phyloP scores from a whole-genome alignment of 768 basidiomycete species.

The Royoungia palumana region DNA sequence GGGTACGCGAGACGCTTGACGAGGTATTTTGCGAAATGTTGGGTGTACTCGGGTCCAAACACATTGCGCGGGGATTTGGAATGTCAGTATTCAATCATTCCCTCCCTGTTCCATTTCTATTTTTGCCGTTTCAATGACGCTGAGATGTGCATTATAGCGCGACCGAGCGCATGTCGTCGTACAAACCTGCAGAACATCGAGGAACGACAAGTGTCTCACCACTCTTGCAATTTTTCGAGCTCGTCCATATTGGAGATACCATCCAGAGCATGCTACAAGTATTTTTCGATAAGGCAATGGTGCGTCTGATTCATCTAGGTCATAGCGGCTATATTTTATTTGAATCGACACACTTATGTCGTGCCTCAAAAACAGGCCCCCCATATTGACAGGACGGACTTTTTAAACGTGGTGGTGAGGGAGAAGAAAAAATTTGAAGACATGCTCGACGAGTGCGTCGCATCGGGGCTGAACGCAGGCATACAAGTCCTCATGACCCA shows the following conservation, averaged over 20 bases:
- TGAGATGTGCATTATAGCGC: slow-evolving; percentile 49
- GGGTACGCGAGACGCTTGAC: slow-evolving; percentile 90
- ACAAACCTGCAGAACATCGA: slow-evolving; percentile 84
- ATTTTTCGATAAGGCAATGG: slow-evolving; percentile 96
- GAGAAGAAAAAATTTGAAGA: slow-evolving; percentile 98
- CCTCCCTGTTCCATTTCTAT: neutral
- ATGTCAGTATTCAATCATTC: slow-evolving; percentile 41
- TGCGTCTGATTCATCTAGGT: slow-evolving; percentile 30
- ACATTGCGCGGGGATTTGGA: slow-evolving; percentile 77
- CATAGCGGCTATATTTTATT: neutral
- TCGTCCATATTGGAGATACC: slow-evolving; percentile 95
- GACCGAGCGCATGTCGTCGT: slow-evolving; percentile 83
- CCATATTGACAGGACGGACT: slow-evolving; percentile 91
- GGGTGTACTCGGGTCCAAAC: slow-evolving; percentile 70
- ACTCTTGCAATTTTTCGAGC: slow-evolving; percentile 92
- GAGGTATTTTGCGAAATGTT: slow-evolving; percentile 88
- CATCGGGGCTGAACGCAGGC: slow-evolving; percentile 89
- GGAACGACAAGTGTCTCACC: slow-evolving; percentile 85
- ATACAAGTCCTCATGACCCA: slow-evolving; percentile 96
- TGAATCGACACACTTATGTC: neutral
- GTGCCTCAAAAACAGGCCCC: slow-evolving; percentile 49
- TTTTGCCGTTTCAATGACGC: too few species aligned
- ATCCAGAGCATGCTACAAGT: slow-evolving; percentile 98
- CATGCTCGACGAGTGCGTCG: slow-evolving; percentile 88
- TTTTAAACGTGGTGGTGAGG: slow-evolving; percentile 86